A percentile compares a stretch with the other conserved stretches of the same genome.
Conservation (phyloP, 495 filamentous ascomycete genomes). For the Daldinia childiae region DNA sequence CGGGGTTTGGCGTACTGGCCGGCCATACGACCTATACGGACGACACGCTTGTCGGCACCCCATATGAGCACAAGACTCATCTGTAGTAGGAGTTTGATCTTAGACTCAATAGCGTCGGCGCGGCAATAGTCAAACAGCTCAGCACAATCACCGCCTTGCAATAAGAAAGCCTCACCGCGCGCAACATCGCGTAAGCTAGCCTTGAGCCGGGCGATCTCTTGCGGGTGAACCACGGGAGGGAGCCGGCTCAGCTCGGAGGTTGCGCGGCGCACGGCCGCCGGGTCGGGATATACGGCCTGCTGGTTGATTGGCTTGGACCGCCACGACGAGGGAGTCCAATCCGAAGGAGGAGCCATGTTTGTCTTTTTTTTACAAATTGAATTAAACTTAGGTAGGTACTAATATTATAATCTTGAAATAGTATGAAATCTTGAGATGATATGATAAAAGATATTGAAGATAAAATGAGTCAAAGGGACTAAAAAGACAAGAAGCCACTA, state of each 20-base stretch:
- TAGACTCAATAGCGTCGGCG: conserved; percentile 86
- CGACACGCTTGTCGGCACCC: conserved; percentile 89
- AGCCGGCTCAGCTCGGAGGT: conserved; percentile 76
- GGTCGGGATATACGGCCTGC: conserved; percentile 81
- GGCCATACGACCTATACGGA: conserved; percentile 94
- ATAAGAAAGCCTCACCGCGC: conserved; percentile 88
- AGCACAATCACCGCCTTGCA: conserved; percentile 97
- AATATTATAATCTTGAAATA: no score
- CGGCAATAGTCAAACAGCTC: conserved; percentile 98
- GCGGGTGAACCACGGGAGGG: conserved; percentile 89
- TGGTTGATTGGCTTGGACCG: conserved; percentile 91
- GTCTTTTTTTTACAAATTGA: background rate
- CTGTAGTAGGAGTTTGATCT: conserved; percentile 94
- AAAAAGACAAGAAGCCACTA: background rate
- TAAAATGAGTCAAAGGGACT: background rate
- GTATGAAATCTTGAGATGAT: no score
- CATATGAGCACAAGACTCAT: conserved; percentile 95
- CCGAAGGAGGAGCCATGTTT: conserved; percentile 3
- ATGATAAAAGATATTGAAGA: background rate
- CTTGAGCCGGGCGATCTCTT: conserved; percentile 83
- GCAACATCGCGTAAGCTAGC: conserved; percentile 83
- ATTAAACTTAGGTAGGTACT: no score
- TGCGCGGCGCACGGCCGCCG: conserved; percentile 67
- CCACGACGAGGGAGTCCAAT: conserved; percentile 79
- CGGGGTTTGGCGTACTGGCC: conserved; percentile 97